These are phyloP conservation scores for Ophiostoma triangulosporum DNA, from an alignment of 2,329 filamentous ascomycete species.

Conservation along the genomic window DNA sequence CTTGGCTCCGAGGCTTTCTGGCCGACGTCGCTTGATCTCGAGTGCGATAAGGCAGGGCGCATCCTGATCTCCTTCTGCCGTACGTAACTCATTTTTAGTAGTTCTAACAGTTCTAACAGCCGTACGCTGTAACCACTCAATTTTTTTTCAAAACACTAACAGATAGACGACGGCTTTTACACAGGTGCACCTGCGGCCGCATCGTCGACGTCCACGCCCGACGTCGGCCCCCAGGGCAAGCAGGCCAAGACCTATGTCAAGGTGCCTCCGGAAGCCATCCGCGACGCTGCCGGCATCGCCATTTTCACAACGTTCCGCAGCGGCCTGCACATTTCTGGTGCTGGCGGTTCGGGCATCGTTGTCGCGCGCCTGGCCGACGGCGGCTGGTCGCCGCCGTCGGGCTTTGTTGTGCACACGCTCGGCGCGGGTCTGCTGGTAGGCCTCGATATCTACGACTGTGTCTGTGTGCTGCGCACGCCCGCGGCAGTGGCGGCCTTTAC, in stretches of 20 bases:
- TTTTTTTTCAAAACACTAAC: background rate
- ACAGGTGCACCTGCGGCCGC: slow-evolving; percentile 6
- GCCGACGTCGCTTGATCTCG: slow-evolving; percentile 61
- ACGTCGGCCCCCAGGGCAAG: slow-evolving; percentile 16
- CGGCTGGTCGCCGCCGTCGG: slow-evolving; percentile 58
- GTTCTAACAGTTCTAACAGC: background rate
- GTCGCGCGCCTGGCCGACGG: slow-evolving; percentile 42
- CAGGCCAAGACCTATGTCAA: slow-evolving; percentile 23
- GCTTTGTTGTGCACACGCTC: slow-evolving; percentile 57
- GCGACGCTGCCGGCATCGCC: slow-evolving; percentile 49
- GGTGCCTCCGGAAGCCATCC: slow-evolving; percentile 31
- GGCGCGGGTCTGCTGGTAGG: slow-evolving; percentile 57
- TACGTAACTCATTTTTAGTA: slow-evolving; percentile 40
- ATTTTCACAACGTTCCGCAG: slow-evolving; percentile 56
- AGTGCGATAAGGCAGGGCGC: slow-evolving; percentile 62
- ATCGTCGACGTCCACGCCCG: slow-evolving; percentile 6
- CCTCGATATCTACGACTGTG: slow-evolving; percentile 64
- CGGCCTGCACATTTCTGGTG: slow-evolving; percentile 41
- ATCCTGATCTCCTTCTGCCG: slow-evolving; percentile 64
- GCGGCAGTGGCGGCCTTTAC: slow-evolving; percentile 56
- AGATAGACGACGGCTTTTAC: slow-evolving; percentile 23
- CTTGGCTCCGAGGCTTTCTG: slow-evolving; percentile 59
- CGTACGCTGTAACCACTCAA: background rate
- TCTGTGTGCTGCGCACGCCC: slow-evolving; percentile 57
- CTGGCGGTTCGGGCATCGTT: slow-evolving; percentile 45